Conservation (phyloP, 805 yeast genomes). For the Metschnikowia kofuensis region DNA sequence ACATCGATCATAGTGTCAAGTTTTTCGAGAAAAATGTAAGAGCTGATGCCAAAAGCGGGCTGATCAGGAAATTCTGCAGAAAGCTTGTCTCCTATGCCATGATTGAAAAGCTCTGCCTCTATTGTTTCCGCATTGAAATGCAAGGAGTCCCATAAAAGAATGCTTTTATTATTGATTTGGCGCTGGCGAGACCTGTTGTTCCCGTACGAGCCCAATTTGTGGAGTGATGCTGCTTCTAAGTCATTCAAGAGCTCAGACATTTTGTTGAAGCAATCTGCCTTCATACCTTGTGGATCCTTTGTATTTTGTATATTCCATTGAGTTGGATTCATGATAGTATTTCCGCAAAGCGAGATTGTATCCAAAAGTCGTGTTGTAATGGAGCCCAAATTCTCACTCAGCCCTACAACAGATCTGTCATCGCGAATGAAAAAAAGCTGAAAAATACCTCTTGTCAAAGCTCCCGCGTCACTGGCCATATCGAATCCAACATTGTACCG, state of each 20-base stretch:
- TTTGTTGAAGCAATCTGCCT: conserved; percentile 10
- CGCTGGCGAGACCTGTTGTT: conserved; percentile 81
- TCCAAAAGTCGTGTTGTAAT: conserved; percentile 37
- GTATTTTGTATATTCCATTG: conserved; percentile 19
- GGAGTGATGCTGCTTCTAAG: conserved; percentile 42
- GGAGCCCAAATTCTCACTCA: conserved; percentile 28
- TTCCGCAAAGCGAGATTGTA: conserved; percentile 38
- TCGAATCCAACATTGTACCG: conserved; percentile 25
- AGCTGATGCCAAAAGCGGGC: conserved; percentile 62
- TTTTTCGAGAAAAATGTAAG: conserved; percentile 68
- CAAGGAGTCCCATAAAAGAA: conserved; percentile 68
- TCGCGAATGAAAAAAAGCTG: conserved; percentile 63
- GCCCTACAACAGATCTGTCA: conserved; percentile 57
- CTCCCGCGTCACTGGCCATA: conserved; percentile 29
- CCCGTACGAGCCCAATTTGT: conserved; percentile 27
- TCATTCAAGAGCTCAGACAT: conserved; percentile 27
- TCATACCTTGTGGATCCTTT: conserved; percentile 1
- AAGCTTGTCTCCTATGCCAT: conserved; percentile 37
- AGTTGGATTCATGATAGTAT: conserved; percentile 27
- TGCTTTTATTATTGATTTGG: conserved; percentile 59
- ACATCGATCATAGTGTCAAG: conserved; percentile 68
- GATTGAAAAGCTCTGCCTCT: conserved; percentile 46
- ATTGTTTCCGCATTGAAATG: conserved; percentile 71
- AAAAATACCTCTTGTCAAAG: conserved; percentile 59
- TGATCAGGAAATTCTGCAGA: conserved; percentile 19